Conservation (phyloP, 2,329 filamentous ascomycete genomes). For the Cadophora malorum region DNA sequence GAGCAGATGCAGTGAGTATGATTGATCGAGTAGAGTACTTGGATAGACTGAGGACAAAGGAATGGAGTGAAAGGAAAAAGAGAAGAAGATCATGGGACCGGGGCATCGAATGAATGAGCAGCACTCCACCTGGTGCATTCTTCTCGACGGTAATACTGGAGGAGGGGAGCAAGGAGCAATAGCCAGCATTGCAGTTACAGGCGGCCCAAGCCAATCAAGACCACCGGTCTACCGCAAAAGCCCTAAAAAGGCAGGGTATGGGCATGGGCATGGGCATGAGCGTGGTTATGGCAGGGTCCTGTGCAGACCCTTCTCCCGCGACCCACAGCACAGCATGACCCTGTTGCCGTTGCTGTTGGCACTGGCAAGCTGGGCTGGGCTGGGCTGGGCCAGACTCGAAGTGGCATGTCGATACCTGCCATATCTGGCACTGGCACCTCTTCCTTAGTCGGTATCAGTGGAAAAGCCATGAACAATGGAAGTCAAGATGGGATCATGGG, state of each 20-base stretch:
- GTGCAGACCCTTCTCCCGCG: conserved; percentile 15
- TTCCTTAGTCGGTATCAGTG: neutral
- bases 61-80: neutral
- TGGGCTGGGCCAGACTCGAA: conserved; percentile 13
- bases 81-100: neutral
- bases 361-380: neutral
- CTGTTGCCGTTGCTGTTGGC: neutral
- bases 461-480: neutral
- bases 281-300: neutral
- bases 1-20: neutral
- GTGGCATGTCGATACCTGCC: conserved; percentile 5
- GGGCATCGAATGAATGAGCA: neutral
- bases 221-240: neutral
- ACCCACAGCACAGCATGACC: conserved; percentile 7
- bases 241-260: neutral
- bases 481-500: neutral
- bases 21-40: too few species aligned
- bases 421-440: neutral
- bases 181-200: neutral
- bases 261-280: conserved; percentile 3
- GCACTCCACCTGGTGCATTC: neutral
- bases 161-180: neutral
- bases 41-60: neutral
- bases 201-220: neutral
- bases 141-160: neutral